Evolutionary conservation across 208 protist genomes (phyloP).

Genomic region (Porcisia deanei): DNA sequence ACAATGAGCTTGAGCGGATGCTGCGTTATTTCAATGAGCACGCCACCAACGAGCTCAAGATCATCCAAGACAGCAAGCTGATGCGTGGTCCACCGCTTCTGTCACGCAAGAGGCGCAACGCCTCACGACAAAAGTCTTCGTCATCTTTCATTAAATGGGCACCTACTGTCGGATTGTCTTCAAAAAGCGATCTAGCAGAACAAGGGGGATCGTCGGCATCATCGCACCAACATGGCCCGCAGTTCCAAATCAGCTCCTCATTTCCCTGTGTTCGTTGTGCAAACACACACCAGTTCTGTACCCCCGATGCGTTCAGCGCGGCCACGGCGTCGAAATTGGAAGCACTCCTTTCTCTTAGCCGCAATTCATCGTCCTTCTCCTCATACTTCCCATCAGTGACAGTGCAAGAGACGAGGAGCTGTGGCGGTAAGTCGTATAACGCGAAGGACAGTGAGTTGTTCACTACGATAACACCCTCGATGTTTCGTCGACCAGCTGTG

Average conservation of each 20-base stretch:
- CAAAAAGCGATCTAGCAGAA: background rate
- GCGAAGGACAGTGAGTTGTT: constrained; percentile 50
- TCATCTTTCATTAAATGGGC: background rate
- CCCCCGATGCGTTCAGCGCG: background rate
- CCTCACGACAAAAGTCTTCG: background rate
- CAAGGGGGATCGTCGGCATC: background rate
- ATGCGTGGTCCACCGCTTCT: constrained; percentile 81
- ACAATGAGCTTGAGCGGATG: constrained; percentile 90
- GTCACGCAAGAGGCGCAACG: constrained; percentile 37
- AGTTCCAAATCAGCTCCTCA: constrained; percentile 43
- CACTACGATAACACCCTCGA: constrained; percentile 46
- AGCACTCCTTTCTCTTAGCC: constrained; percentile 20
- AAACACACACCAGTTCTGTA: constrained; percentile 61
- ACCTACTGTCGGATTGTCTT: background rate
- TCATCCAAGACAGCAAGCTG: constrained; percentile 87
- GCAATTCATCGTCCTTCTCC: constrained; percentile 30
- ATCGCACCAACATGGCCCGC: constrained; percentile 13
- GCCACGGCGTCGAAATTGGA: background rate
- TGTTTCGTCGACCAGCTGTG: constrained; percentile 73
- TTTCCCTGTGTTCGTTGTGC: constrained; percentile 61
- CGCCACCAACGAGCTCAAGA: constrained; percentile 86
- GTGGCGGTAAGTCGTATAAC: constrained; percentile 27
- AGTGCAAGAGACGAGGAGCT: background rate
- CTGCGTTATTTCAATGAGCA: constrained; percentile 92
- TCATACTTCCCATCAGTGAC: constrained; percentile 20